These are phyloP conservation scores for Heterobasidion irregulare DNA, from an alignment of 1,284 basidiomycete genomes.

Conservation along the genomic window DNA sequence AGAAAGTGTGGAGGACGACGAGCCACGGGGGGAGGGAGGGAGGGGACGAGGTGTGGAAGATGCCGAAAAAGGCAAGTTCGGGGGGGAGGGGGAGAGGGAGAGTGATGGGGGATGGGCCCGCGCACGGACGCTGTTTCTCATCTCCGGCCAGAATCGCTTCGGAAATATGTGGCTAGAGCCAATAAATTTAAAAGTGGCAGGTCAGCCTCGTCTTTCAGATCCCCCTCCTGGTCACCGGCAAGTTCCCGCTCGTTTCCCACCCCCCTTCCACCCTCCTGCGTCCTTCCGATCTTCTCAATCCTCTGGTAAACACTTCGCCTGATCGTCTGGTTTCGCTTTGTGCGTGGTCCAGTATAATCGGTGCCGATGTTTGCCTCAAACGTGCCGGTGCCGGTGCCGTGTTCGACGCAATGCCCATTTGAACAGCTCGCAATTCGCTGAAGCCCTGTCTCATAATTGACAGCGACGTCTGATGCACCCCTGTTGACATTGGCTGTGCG, in stretches of 20 bases:
- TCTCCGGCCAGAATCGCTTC: neutral
- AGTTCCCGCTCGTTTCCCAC: neutral
- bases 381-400: too few relatives aligned
- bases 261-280: too few relatives aligned
- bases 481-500: too few relatives aligned
- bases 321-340: too few relatives aligned
- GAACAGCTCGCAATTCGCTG: too few relatives aligned
- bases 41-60: constrained; percentile 1
- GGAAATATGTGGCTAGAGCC: neutral
- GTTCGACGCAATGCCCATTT: too few relatives aligned
- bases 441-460: too few relatives aligned
- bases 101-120: constrained; percentile 5
- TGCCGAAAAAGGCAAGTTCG: constrained; percentile 7
- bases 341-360: too few relatives aligned
- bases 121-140: neutral
- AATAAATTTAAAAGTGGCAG: neutral
- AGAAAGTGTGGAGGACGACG: neutral
- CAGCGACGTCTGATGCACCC: too few relatives aligned
- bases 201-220: neutral
- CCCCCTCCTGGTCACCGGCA: neutral
- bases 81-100: constrained; percentile 10
- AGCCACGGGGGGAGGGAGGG: neutral
- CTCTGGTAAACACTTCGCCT: too few relatives aligned
- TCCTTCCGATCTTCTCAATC: too few relatives aligned
- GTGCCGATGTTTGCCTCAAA: too few relatives aligned